Percentiles rank a stretch among this genome's conserved stretches.
Evolutionary conservation across 495 filamentous ascomycete genomes (phyloP).

Genomic region (Penicillium paradoxum): DNA sequence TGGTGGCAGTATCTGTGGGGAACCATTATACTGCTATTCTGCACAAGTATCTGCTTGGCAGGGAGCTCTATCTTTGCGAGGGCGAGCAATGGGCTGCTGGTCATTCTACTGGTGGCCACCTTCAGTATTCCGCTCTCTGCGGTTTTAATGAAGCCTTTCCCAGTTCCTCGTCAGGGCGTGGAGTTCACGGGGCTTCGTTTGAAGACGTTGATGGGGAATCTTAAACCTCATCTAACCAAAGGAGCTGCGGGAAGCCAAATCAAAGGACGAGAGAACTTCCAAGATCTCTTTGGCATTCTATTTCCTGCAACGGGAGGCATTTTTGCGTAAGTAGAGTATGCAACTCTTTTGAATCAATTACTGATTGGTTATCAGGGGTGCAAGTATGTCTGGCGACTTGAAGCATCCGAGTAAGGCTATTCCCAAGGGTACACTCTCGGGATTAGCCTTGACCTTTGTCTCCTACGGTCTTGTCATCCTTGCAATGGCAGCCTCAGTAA

Average conservation of each 20-base stretch:
- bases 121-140: constrained; percentile 79
- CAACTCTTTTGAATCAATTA: background rate
- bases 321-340: constrained; percentile 48
- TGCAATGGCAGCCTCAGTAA: constrained; percentile 73
- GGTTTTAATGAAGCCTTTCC: constrained; percentile 61
- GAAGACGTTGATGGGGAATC: constrained; percentile 64
- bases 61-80: constrained; percentile 77
- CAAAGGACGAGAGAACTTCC: constrained; percentile 65
- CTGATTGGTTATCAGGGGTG: constrained; percentile 49
- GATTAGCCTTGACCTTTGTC: constrained; percentile 69
- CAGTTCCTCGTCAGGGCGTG: constrained; percentile 53
- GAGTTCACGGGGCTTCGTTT: constrained; percentile 72
- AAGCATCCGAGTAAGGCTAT: constrained; percentile 81
- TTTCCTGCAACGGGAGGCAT: constrained; percentile 81
- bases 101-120: constrained; percentile 67
- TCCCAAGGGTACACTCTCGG: constrained; percentile 73
- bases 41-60: constrained; percentile 72
- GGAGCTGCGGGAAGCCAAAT: constrained; percentile 64
- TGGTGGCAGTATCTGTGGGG: constrained; percentile 80
- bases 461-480: constrained; percentile 73
- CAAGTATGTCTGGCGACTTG: constrained; percentile 86
- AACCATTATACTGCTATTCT: constrained; percentile 65
- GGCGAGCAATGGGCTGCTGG: constrained; percentile 73
- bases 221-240: constrained; percentile 63
- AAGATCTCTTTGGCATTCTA: constrained; percentile 80